Conservation (phyloP, 2,329 filamentous ascomycete species). For the Xylaria polymorpha region DNA sequence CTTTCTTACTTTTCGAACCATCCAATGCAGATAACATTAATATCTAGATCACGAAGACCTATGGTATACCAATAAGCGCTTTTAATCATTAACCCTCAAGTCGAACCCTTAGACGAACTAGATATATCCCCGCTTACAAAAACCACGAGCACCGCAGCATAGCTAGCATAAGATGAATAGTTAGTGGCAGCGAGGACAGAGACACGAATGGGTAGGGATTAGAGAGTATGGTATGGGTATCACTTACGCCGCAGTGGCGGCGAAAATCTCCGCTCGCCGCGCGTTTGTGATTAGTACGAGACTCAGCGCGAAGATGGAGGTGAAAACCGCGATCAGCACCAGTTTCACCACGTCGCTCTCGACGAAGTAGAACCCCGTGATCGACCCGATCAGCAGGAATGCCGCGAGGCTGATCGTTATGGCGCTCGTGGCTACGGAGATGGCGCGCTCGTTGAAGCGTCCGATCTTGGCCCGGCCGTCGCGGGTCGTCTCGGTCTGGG, state of each 20-base stretch:
- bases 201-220: no score
- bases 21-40: no score
- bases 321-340: conserved; percentile 34
- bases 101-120: conserved; percentile 3
- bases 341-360: conserved; percentile 44
- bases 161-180: background rate
- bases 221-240: background rate
- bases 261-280: conserved; percentile 37
- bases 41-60: no score
- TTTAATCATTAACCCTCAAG: no score
- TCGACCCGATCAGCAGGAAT: conserved; percentile 26
- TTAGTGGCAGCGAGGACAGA: no score
- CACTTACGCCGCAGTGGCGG: conserved; percentile 42
- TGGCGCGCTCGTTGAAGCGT: conserved; percentile 24
- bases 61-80: no score
- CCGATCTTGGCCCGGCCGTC: conserved; percentile 18
- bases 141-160: conserved; percentile 28
- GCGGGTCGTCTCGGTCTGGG: conserved; percentile 4
- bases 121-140: conserved; percentile 26
- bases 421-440: conserved; percentile 7
- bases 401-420: conserved; percentile 21
- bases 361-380: conserved; percentile 19
- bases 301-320: conserved; percentile 35
- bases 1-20: no score
- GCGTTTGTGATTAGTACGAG: conserved; percentile 39